Evolutionary conservation across 257 asterid genomes (phyloP).

Genomic region (Solanum lycopersicoides): DNA sequence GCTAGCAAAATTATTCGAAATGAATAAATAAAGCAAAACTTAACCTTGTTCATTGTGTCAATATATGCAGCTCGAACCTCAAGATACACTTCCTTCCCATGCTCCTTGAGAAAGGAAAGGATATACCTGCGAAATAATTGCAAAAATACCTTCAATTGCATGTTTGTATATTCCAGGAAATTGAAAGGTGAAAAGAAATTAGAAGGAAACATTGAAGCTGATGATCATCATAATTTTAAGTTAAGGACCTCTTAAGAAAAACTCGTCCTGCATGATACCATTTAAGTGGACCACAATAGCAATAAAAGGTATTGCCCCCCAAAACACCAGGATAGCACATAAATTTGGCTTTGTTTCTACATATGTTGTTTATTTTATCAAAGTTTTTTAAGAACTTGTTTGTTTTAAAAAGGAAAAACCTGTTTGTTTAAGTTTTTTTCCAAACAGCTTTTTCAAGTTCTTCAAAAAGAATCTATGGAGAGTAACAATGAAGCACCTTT

Average conservation of each 20-base stretch:
- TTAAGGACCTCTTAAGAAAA: background rate
- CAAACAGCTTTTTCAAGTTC: background rate
- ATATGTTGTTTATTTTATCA: background rate
- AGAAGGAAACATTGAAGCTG: background rate
- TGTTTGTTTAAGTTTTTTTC: background rate
- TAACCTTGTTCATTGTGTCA: conserved; percentile 98
- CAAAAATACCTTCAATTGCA: conserved; percentile 4
- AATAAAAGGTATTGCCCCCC: background rate
- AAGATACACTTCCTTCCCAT: conserved; percentile 77
- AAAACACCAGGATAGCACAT: background rate
- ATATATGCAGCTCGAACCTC: conserved; percentile 94
- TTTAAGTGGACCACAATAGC: background rate
- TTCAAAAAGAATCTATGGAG: background rate
- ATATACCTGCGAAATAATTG: conserved; percentile 48
- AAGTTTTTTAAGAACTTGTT: background rate
- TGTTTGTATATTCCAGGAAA: background rate
- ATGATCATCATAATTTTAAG: background rate
- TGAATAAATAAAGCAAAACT: background rate
- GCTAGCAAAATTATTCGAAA: background rate
- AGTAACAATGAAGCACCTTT: background rate
- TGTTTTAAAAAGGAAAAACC: background rate
- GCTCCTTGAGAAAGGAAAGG: conserved; percentile 82
- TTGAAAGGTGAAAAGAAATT: background rate
- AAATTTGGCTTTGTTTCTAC: background rate
- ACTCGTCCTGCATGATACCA: background rate